Conservation (phyloP, 805 yeast species). For the Ogataea ganodermae region DNA sequence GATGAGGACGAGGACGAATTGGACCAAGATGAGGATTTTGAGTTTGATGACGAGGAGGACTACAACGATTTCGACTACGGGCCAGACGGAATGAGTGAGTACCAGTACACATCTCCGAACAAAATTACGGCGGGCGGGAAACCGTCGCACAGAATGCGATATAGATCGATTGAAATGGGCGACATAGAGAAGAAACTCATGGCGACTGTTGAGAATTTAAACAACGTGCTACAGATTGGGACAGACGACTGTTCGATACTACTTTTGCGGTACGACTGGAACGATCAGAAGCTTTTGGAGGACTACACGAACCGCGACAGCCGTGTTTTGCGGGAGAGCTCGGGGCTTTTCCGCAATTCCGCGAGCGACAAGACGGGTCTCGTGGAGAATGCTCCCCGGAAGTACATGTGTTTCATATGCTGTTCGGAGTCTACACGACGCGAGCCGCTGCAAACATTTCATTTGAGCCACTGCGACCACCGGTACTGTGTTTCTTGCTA, state of each 20-base stretch:
- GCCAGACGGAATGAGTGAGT: conserved; percentile 7
- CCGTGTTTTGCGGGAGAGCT: conserved; percentile 24
- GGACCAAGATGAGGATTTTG: conserved; percentile 15
- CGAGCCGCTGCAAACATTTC: conserved; percentile 41
- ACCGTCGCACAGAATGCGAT: conserved; percentile 33
- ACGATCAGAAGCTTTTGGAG: conserved; percentile 57
- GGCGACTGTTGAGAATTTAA: conserved; percentile 36
- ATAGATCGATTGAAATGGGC: conserved; percentile 32
- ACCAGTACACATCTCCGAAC: conserved; percentile 24
- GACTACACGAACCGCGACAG: conserved; percentile 46
- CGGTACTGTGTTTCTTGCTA: conserved; percentile 72
- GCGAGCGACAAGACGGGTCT: conserved; percentile 36
- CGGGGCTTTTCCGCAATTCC: conserved; percentile 34
- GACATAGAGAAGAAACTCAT: conserved; percentile 31
- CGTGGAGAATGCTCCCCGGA: conserved; percentile 24
- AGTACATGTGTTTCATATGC: conserved; percentile 66
- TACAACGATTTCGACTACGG: conserved; percentile 25
- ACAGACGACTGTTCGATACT: conserved; percentile 44
- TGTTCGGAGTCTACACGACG: conserved; percentile 51
- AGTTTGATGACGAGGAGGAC: conserved; percentile 30
- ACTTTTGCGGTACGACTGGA: conserved; percentile 56
- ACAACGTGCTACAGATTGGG: conserved; percentile 40
- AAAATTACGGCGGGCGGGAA: conserved; percentile 22
- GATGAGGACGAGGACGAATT: conserved; percentile 21
- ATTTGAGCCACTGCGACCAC: conserved; percentile 65